Evolutionary conservation across 2,329 filamentous ascomycete species (phyloP), one percentile per base, ranked within the genome.

Genomic region (Fragosphaeria purpurea): DNA sequence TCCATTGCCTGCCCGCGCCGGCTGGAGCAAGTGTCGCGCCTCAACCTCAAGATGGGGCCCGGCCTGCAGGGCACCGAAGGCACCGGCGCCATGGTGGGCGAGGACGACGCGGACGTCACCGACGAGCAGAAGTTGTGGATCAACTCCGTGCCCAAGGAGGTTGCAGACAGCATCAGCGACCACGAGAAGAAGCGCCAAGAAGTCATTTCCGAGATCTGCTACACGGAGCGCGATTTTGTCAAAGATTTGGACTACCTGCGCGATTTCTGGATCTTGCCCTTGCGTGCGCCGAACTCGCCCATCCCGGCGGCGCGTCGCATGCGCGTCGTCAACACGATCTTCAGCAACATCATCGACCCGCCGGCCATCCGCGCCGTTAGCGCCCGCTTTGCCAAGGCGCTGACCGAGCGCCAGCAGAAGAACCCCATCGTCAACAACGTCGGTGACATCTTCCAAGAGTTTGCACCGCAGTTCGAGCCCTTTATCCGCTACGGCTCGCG

Each of bases 51-150:
- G 69, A 87, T 90, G 55, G 88, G 91, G 58, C 88, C 89, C 34
- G 90, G 90, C 53, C 73, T 98, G 59, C 88, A 86, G 65, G 78
- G 77, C 57, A 74, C 79, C 46, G 74, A 77, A 44, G 71, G 73
- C 33, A 70, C 74, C 10, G 71, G 73, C 30, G 70, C 73, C 11
- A 70, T 71, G 39, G 64, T 77, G 74, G 63, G 93, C 62, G 90
- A 95, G 61, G 89, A 94, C 59, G 88, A 93, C 56, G 73, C 66
- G 41, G 86, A 90, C 52, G 85, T 93, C 61, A 88, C 85, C 35
- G 89, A 96, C 62, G 90, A 97, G 65, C 93, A 97, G 71, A 97
- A 97, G 67, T 77, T 98, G 39, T 98, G 93, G 93, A 98, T 98
- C 68, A 97, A 97, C 66, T 95, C 90, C 11, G 93, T 98, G 38